Evolutionary conservation across 352 stramenopile genomes (phyloP).

Genomic region (Phytophthora vignae): DNA sequence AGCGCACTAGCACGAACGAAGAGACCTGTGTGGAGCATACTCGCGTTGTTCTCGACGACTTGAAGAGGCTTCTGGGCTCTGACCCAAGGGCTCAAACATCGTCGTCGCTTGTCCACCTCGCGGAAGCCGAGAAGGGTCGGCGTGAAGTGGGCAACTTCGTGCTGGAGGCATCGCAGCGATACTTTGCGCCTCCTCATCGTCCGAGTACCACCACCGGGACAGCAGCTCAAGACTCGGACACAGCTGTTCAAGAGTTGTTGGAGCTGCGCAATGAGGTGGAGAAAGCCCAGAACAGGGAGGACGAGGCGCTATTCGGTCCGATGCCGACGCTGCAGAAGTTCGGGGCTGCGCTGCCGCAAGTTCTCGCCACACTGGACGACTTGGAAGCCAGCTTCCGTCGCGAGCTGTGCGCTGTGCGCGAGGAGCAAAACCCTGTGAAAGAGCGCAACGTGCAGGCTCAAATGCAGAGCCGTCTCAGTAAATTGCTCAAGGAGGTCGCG

Average conservation of each 20-base stretch:
- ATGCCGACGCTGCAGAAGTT: constrained; percentile 51
- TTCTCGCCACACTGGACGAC: constrained; percentile 45
- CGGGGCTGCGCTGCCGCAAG: constrained; percentile 49
- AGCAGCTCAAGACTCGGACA: constrained; percentile 7
- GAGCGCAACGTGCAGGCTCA: constrained; percentile 46
- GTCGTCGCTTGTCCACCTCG: constrained; percentile 58
- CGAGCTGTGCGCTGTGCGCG: constrained; percentile 47
- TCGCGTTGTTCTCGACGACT: constrained; percentile 40
- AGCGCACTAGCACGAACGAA: constrained; percentile 29
- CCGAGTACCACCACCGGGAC: not conserved
- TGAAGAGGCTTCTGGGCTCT: constrained; percentile 50
- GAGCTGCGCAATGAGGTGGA: constrained; percentile 49
- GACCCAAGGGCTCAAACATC: constrained; percentile 58
- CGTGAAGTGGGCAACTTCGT: constrained; percentile 64
- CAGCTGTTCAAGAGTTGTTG: constrained; percentile 38
- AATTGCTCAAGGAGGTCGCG: constrained; percentile 47
- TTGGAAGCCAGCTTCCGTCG: constrained; percentile 53
- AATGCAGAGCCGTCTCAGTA: constrained; percentile 46
- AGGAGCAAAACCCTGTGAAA: constrained; percentile 73
- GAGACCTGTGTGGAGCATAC: constrained; percentile 35
- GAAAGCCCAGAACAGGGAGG: constrained; percentile 63
- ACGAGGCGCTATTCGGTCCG: constrained; percentile 44
- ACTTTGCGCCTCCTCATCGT: constrained; percentile 25
- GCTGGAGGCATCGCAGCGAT: constrained; percentile 48
- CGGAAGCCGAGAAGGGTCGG: constrained; percentile 56